These are phyloP conservation scores for Tympanopsis confertula DNA, from an alignment of 2,329 filamentous ascomycete genomes.

Conservation along the genomic window DNA sequence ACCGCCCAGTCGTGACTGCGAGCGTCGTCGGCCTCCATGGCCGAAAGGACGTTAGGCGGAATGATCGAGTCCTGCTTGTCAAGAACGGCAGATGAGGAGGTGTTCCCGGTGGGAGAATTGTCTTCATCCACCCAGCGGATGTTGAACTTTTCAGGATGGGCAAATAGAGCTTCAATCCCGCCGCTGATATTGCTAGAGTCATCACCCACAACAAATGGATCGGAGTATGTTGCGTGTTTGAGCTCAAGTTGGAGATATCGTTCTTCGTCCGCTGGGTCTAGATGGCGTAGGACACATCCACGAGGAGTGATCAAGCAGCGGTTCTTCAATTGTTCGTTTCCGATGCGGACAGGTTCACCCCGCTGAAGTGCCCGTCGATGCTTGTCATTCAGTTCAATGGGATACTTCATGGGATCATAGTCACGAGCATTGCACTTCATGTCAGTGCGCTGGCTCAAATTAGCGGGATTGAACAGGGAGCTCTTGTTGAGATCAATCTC, in stretches of 20 bases:
- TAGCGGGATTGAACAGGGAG: conserved; percentile 24
- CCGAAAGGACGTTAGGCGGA: conserved; percentile 21
- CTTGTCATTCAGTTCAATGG: conserved; percentile 25
- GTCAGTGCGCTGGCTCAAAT: conserved; percentile 24
- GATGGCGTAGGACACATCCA: conserved; percentile 27
- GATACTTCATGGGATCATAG: conserved; percentile 22
- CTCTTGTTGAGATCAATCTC: conserved; percentile 21
- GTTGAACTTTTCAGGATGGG: conserved; percentile 28
- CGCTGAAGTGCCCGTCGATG: conserved; percentile 24
- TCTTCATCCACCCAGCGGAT: conserved; percentile 27
- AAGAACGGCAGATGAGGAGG: conserved; percentile 10
- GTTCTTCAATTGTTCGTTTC: conserved; percentile 21
- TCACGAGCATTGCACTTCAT: conserved; percentile 26
- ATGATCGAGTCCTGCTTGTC: conserved; percentile 12
- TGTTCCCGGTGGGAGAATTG: conserved; percentile 11
- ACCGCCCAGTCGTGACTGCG: conserved; percentile 22
- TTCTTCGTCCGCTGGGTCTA: conserved; percentile 29
- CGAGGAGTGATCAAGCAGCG: conserved; percentile 29
- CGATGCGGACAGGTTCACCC: conserved; percentile 25
- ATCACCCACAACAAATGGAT: conserved; percentile 20
- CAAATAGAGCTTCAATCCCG: conserved; percentile 28
- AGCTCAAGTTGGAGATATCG: conserved; percentile 29
- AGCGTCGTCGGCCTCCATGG: conserved; percentile 22
- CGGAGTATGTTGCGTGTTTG: conserved; percentile 14
- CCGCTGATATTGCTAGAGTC: conserved; percentile 28